Conservation (phyloP, 805 yeast genomes). For the Yamadazyma endophytica region DNA sequence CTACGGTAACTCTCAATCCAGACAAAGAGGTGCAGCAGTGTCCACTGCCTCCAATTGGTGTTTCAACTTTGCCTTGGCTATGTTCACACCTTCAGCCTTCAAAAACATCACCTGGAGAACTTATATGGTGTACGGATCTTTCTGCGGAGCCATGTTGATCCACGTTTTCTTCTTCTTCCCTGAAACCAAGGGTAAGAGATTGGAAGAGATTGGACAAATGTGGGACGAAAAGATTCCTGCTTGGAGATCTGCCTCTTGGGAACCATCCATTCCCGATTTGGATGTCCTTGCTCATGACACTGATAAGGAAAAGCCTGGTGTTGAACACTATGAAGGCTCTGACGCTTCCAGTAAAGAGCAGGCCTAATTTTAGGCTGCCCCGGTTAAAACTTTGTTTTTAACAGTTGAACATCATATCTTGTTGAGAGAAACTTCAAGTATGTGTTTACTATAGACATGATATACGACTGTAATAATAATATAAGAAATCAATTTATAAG, state of each 20-base stretch:
- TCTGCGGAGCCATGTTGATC: conserved; percentile 43
- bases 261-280: too few relatives aligned
- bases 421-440: too few relatives aligned
- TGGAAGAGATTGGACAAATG: conserved; percentile 46
- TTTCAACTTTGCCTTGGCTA: conserved; percentile 58
- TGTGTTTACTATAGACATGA: too few relatives aligned
- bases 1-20: conserved; percentile 45
- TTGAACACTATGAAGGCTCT: too few relatives aligned
- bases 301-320: too few relatives aligned
- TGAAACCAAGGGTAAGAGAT: conserved; percentile 52
- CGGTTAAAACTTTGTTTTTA: too few relatives aligned
- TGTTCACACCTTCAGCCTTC: conserved; percentile 56
- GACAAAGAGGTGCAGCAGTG: conserved; percentile 64
- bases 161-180: conserved; percentile 47
- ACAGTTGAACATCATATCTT: too few relatives aligned
- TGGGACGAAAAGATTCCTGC: conserved; percentile 37
- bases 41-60: conserved; percentile 65
- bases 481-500: too few relatives aligned
- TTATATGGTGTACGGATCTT: conserved; percentile 48
- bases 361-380: too few relatives aligned
- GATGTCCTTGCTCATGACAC: too few relatives aligned
- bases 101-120: conserved; percentile 53
- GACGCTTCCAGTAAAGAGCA: too few relatives aligned
- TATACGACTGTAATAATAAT: too few relatives aligned
- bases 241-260: conserved; percentile 29